phyloP scores from a whole-genome alignment of 83 land plant genomes.

The Diphasiastrum complanatum region DNA sequence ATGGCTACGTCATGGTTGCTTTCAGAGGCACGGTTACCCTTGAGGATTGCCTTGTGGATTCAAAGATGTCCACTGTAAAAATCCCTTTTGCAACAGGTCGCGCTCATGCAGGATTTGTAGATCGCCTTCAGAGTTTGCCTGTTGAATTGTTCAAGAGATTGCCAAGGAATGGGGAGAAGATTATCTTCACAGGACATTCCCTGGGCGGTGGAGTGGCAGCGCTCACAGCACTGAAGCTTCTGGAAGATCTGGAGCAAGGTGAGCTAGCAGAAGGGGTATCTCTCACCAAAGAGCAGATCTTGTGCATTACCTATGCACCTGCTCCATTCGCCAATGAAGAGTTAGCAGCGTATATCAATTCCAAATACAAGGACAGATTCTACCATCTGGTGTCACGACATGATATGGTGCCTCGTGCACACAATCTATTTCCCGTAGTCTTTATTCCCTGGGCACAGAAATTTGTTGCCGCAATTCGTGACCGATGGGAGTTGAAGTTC shows the following conservation, averaged over 20 bases:
- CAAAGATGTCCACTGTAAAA: background rate
- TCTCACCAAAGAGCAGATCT: background rate
- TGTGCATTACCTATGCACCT: constrained; percentile 8
- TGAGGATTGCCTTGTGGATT: background rate
- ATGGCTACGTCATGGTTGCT: constrained; percentile 5
- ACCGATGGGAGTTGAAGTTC: background rate
- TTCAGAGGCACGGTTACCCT: constrained; percentile 3
- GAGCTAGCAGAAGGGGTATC: background rate
- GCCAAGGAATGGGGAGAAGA: background rate
- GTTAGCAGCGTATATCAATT: background rate
- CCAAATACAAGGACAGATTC: background rate
- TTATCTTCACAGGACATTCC: constrained; percentile 18
- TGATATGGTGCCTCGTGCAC: constrained; percentile 3
- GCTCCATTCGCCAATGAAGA: constrained; percentile 2
- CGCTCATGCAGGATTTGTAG: constrained; percentile 9
- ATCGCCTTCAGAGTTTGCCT: constrained; percentile 3
- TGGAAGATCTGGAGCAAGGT: background rate
- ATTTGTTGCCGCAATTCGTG: background rate
- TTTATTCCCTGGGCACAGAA: background rate
- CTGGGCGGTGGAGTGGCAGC: constrained; percentile 18
- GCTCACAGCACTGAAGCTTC: constrained; percentile 2
- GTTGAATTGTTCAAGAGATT: background rate
- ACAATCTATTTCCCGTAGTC: background rate
- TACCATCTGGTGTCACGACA: background rate
- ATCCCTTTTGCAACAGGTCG: background rate